Percentiles rank a stretch among this genome's conserved stretches.
Conservation (phyloP, 2,329 filamentous ascomycete species). For the Colletotrichum coccodes region DNA sequence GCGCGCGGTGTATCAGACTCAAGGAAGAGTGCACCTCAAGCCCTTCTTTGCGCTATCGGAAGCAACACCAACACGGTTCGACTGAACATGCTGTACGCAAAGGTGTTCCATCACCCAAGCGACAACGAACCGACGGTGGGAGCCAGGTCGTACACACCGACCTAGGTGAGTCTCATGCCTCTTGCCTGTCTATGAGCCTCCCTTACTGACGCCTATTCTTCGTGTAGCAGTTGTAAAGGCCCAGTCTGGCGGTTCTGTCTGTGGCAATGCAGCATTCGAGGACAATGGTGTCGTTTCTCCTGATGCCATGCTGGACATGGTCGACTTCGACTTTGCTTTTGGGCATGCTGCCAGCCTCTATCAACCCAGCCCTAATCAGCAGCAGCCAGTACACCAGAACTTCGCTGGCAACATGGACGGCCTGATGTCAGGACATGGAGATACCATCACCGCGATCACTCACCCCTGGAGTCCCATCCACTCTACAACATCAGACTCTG, state of each 20-base stretch:
- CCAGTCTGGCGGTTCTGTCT: conserved; percentile 10
- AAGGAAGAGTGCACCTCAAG: conserved; percentile 55
- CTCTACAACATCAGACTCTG: conserved; percentile 23
- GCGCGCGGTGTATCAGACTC: conserved; percentile 54
- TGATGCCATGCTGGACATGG: conserved; percentile 41
- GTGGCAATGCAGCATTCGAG: conserved; percentile 26
- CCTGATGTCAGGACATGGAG: conserved; percentile 25
- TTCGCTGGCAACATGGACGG: conserved; percentile 22
- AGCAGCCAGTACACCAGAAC: conserved; percentile 41
- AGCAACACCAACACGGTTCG: conserved; percentile 36
- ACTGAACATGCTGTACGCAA: conserved; percentile 13
- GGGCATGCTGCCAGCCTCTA: conserved; percentile 44
- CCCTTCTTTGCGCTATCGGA: conserved; percentile 51
- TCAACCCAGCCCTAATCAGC: conserved; percentile 30
- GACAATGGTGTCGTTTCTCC: conserved; percentile 41
- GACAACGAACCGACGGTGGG: conserved; percentile 47
- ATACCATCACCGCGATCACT: conserved; percentile 6
- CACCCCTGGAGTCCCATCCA: conserved; percentile 29
- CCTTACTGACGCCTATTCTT: conserved; percentile 23
- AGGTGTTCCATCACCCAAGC: conserved; percentile 46
- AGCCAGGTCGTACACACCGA: conserved; percentile 46
- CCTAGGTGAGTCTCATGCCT: conserved; percentile 44
- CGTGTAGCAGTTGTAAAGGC: conserved; percentile 30
- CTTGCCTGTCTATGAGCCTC: conserved; percentile 20
- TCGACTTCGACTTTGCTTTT: conserved; percentile 48